Percentiles rank a stretch among this genome's conserved stretches.
phyloP scores from a whole-genome alignment of 345 rosid genomes.

The Brassica cretica region DNA sequence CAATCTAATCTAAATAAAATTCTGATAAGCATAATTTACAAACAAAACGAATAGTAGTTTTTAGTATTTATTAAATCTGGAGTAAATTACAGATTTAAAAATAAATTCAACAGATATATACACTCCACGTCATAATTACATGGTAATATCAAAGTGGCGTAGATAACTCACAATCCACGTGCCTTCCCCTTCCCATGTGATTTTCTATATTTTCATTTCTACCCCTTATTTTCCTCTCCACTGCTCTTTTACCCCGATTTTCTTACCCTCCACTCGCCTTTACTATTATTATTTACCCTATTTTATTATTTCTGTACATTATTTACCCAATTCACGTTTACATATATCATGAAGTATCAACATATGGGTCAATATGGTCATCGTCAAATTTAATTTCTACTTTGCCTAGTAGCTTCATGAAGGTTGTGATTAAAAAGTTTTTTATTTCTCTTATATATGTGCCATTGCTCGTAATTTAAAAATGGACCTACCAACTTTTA shows the following conservation, averaged over 20 bases:
- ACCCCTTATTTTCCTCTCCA: neutral
- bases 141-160: too few species aligned
- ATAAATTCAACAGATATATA: neutral
- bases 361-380: neutral
- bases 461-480: neutral
- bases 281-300: neutral
- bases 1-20: neutral
- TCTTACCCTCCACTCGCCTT: neutral
- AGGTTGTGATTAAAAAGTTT: slow-evolving; percentile 3
- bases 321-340: slow-evolving; percentile 5
- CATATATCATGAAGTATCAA: neutral
- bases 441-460: neutral
- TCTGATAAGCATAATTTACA: neutral
- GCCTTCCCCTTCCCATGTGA: slow-evolving; percentile 15
- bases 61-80: neutral
- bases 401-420: neutral
- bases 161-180: slow-evolving; percentile 7
- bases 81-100: neutral
- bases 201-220: slow-evolving; percentile 13
- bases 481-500: slow-evolving; percentile 21
- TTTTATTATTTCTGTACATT: neutral
- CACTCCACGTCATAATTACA: neutral
- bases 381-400: neutral
- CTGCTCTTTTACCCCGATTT: neutral
- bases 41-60: too few species aligned